Percentiles rank a stretch among this genome's conserved stretches.
Conservation (phyloP, 1,284 basidiomycete species). For the Pascua sp. region DNA sequence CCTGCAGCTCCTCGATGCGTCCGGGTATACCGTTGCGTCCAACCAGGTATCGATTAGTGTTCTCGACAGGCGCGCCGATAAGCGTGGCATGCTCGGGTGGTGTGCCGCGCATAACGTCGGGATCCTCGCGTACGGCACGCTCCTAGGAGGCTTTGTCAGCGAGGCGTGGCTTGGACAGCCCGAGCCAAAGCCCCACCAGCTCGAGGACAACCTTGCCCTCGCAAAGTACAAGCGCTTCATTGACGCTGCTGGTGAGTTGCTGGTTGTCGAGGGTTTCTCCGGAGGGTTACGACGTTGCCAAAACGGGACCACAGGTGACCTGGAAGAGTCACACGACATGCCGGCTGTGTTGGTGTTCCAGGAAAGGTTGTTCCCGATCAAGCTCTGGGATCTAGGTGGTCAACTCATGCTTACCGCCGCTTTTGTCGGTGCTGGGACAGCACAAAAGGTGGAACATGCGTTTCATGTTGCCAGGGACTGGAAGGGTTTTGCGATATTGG, state of each 20-base stretch:
- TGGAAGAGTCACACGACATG: no score
- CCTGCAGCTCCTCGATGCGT: conserved; percentile 14
- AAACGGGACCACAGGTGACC: no score
- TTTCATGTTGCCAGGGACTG: not conserved
- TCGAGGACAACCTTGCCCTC: conserved; percentile 8
- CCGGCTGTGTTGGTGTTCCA: no score
- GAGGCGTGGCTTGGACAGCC: conserved; percentile 16
- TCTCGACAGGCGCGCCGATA: conserved; percentile 18
- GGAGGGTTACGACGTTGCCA: no score
- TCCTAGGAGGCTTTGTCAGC: conserved; percentile 21
- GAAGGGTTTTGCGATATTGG: no score
- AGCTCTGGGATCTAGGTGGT: not conserved
- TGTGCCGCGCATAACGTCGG: conserved; percentile 10
- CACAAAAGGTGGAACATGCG: not conserved
- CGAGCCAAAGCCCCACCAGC: conserved; percentile 6
- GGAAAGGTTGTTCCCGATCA: no score
- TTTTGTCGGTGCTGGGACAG: not conserved
- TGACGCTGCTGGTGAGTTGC: conserved; percentile 17
- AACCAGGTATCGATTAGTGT: conserved; percentile 24
- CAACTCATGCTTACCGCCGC: not conserved
- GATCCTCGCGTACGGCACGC: conserved; percentile 18
- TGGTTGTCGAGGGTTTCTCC: not conserved
- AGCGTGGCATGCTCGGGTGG: conserved; percentile 15
- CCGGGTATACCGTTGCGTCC: conserved; percentile 15
- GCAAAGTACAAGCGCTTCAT: conserved; percentile 22